Evolutionary conservation across 2,329 filamentous ascomycete species (phyloP), one percentile per base, ranked within the genome.

Genomic region (Didymella pinodella): DNA sequence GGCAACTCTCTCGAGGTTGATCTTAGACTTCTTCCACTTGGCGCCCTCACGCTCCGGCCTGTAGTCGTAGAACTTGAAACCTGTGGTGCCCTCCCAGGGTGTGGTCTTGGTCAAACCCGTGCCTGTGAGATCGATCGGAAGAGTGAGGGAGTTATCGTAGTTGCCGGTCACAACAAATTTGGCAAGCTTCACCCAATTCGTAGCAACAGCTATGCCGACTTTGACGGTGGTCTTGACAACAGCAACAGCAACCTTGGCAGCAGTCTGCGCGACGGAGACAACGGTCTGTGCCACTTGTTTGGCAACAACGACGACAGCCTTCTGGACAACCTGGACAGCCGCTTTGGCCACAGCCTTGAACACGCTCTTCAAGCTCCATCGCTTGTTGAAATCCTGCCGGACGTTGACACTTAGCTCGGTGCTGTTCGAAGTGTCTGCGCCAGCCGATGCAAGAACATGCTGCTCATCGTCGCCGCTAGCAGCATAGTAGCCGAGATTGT

Each of bases 11-110:
- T 43, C 54, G 10, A 57, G 54, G 43, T 52, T 57, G 43, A 57
- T 41, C 36, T 47, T 48, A 16, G 54, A 57, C 2, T 32, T 34
- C 48, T 57, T 57, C 54, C 54, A 57, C n/a, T 57, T 57, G 5
- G 11, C 26, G 5, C 48, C 54, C 28, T 57, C 41, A 3, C 54
- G 43, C n/a, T 57, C 54, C 14, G 54, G 54, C 10, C 34, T 34
- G 29, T 57, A 57, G 20, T 57, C 54, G 54, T 57, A 57, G 22
- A 57, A 57, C 48, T 57, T 57, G 43, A 52, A 57, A 26, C 54
- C 54, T 22, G 54, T 57, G 12, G 54, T 57, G 46, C 25, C 54
- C 3, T 57, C 54, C 54, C 54, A 57, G 16, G 54, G 54, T n/a
- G 54, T 57, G 16, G 48, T 52, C 48, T 57, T 47, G 12, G 44